Percentiles rank a stretch among this genome's conserved stretches.
These are phyloP conservation scores for Bruguiera parviflora DNA, from an alignment of 345 rosid genomes.

Conservation along the genomic window DNA sequence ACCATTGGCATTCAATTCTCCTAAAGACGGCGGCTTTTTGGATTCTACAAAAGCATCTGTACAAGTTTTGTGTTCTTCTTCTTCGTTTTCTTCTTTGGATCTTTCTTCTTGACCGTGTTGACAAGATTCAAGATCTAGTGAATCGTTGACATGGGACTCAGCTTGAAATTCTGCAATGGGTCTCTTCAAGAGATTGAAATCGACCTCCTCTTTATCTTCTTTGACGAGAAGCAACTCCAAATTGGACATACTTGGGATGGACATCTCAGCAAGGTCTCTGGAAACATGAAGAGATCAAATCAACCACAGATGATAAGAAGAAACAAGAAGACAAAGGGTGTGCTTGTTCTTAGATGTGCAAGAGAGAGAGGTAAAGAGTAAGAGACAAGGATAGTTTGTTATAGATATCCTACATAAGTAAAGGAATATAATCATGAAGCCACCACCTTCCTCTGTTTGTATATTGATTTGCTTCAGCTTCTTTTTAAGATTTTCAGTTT, in stretches of 20 bases:
- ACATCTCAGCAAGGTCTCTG: background rate
- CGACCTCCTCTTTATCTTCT: slow-evolving; percentile 24
- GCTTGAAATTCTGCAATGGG: no score
- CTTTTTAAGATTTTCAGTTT: background rate
- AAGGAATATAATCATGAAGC: background rate
- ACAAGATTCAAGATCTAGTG: background rate
- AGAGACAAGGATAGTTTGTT: background rate
- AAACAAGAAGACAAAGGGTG: background rate
- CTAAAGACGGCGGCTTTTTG: background rate
- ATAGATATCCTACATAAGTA: background rate
- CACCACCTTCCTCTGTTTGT: slow-evolving; percentile 3
- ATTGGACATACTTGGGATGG: slow-evolving; percentile 18
- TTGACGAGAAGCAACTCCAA: slow-evolving; percentile 31
- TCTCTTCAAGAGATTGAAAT: slow-evolving; percentile 6
- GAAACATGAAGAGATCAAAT: slow-evolving; percentile 1
- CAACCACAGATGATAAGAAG: background rate
- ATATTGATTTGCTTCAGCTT: background rate
- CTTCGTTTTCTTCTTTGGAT: background rate
- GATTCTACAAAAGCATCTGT: background rate
- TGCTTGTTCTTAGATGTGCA: no score
- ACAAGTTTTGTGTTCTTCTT: background rate
- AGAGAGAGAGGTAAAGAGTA: background rate
- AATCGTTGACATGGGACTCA: background rate
- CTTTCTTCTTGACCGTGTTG: background rate
- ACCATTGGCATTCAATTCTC: slow-evolving; percentile 2